Evolutionary conservation across 768 basidiomycete genomes (phyloP), one percentile per base, ranked within the genome.

Genomic region (Suillus plorans): DNA sequence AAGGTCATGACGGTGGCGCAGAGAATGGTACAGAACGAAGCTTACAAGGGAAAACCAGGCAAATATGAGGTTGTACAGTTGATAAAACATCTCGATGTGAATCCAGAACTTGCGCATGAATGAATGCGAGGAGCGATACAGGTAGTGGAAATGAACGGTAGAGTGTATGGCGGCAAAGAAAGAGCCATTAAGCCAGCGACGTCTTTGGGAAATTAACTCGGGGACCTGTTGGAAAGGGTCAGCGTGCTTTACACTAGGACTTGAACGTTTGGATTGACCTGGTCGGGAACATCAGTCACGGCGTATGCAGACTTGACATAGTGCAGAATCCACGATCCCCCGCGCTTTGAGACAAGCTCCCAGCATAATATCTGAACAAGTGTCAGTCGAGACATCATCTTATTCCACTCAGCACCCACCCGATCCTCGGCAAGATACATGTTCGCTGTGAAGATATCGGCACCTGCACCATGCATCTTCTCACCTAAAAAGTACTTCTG

Each of bases 401-500:
- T 56, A 52, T 12, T 18, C 37, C 20, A 41, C 55, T 45, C 14
- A 61, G 34, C 60, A 80, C 82, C 67, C 73, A 85, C 84, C 64
- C 91, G 87, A 82, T 95, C 94, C 76, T 96, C 94, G 10, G 94
- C 94, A 18, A 97, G 84, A 73, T 96, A 98, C 94, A 97, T 97
- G 73, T 97, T 97, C 31, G 95, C 92, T 5, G 94, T 95, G 78
- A 96, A 96, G 65, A 97, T 95, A 72, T 94, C 94, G 1, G 91
- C 91, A 16, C 87, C 91, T 4, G 90, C 87, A 37, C 91, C 92
- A 66, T 92, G 92, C 89, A 97, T 90, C 71, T 89, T 94, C 82
- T 99, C 97, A 6, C 97, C 97, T 28, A 97, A 79, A 82, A 99
- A 99, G 80, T 99, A 99, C 77, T 97, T 94, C 71, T 94, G 91